Evolutionary conservation across 352 stramenopile genomes (phyloP), one percentile per base, ranked within the genome.

Genomic region (Phytophthora chlamydospora): DNA sequence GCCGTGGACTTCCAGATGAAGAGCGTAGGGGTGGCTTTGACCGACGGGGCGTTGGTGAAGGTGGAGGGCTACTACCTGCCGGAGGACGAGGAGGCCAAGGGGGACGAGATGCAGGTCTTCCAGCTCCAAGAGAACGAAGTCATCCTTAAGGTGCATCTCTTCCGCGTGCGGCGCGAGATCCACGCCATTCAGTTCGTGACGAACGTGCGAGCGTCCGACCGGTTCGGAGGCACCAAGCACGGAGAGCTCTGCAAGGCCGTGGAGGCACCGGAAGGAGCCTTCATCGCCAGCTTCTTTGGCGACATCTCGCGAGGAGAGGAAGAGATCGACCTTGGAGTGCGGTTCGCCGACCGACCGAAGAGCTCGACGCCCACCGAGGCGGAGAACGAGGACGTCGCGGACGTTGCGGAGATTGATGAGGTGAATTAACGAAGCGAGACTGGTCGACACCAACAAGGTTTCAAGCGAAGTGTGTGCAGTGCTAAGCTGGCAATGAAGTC

Each of bases 101-200:
- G 13, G 2, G 29, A 33, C 6, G 29, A 14, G 6, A 45, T 35
- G 33, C 45, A 41, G 24, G 21, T 1, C 6, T 73, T 73, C 53
- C 17, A 57, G 14, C 49, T 73, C 17, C 4, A 42, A 10, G 17
- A 50, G 11, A 12, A 65, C 27, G 65, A 73, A 42, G 13, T 53
- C 13, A 73, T 73, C 41, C 38, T 39, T n/a, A 73, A 73, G n/a
- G 42, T 73, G 2, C 54, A 60, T 13, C 42, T 73, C 24, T 73
- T 73, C 45, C 58, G 65, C 0, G 48, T 73, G 17, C 58, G 59
- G 14, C 65, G 65, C 16, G 46, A 69, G 50, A 73, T 73, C 17
- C 65, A 73, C 32, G 65, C 65, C 6, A 62, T 73, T 24, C 59
- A 73, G 29, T 73, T 73, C 31, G 65, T 73, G 41, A 73, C 65